These are phyloP conservation scores for Hyparrhenia diplandra DNA, from an alignment of 176 grass and related monocot genomes.

Conservation along the genomic window DNA sequence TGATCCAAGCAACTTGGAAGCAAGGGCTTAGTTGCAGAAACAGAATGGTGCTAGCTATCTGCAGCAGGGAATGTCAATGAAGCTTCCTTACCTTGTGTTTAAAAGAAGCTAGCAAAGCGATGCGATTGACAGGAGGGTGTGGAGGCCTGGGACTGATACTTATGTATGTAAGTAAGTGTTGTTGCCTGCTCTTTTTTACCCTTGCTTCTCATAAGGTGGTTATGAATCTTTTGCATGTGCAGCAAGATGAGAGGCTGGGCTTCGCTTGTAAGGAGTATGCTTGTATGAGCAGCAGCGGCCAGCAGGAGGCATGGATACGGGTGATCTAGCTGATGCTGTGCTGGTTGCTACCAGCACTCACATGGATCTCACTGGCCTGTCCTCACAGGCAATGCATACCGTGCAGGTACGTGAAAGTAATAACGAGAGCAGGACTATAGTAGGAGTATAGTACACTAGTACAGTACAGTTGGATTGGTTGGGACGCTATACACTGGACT, in stretches of 20 bases:
- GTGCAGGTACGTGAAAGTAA: not conserved
- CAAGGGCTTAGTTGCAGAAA: not conserved
- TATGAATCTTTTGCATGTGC: not conserved
- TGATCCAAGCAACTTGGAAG: not conserved
- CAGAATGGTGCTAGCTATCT: not conserved
- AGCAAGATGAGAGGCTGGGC: not conserved
- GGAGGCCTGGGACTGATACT: not conserved
- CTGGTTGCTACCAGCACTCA: conserved; percentile 16
- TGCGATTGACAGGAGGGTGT: not conserved
- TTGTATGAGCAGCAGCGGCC: not conserved
- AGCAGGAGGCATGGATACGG: too few relatives aligned
- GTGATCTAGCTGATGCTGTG: too few relatives aligned
- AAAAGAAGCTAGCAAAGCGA: not conserved
- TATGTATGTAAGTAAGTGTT: not conserved
- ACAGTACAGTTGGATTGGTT: conserved; percentile 2
- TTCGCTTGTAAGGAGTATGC: not conserved
- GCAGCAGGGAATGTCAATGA: conserved; percentile 1
- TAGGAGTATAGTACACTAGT: not conserved
- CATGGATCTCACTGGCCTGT: conserved; percentile 5
- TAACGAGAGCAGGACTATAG: not conserved
- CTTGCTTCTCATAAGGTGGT: not conserved
- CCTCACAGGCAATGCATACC: not conserved
- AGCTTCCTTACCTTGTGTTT: not conserved
- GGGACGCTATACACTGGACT: not conserved
- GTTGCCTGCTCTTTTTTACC: not conserved